Conservation (phyloP, 2,329 filamentous ascomycete genomes). For the Ceratocystis cubensis region DNA sequence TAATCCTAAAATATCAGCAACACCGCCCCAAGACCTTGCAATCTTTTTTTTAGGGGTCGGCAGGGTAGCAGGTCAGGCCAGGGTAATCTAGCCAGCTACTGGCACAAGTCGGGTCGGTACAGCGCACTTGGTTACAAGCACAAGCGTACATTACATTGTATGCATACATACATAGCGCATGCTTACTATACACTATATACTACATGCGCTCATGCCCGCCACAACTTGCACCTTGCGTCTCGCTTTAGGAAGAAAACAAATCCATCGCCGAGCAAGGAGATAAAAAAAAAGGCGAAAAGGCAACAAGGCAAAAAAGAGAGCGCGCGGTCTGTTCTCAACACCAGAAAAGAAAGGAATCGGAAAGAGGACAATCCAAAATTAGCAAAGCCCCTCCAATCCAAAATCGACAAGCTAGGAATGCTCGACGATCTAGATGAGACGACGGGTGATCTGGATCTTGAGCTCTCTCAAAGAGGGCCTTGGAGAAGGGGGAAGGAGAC, state of each 20-base stretch:
- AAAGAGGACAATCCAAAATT: not conserved
- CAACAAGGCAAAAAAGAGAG: not conserved
- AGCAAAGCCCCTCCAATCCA: slow-evolving; percentile 7
- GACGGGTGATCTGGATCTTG: slow-evolving; percentile 4
- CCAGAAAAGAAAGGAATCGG: not conserved
- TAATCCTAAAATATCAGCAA: slow-evolving; percentile 1
- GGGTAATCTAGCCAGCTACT: too few species aligned
- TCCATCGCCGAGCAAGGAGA: not conserved
- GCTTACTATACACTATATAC: too few species aligned
- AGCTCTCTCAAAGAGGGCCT: not conserved
- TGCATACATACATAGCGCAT: too few species aligned
- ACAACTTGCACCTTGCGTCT: slow-evolving; percentile 7
- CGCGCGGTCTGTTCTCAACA: not conserved
- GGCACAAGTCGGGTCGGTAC: not conserved
- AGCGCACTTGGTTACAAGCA: not conserved
- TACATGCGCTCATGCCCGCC: not conserved
- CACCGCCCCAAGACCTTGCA: slow-evolving; percentile 1
- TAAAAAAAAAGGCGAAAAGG: too few species aligned
- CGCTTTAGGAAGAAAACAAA: slow-evolving; percentile 4
- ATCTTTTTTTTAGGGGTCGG: not conserved
- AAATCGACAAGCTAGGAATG: not conserved
- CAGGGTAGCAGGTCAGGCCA: too few species aligned
- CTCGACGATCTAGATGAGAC: slow-evolving; percentile 7
- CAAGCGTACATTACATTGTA: not conserved
- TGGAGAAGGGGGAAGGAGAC: too few species aligned